Conservation (phyloP, 75 land plant species). For the Cunninghamia lanceolata region DNA sequence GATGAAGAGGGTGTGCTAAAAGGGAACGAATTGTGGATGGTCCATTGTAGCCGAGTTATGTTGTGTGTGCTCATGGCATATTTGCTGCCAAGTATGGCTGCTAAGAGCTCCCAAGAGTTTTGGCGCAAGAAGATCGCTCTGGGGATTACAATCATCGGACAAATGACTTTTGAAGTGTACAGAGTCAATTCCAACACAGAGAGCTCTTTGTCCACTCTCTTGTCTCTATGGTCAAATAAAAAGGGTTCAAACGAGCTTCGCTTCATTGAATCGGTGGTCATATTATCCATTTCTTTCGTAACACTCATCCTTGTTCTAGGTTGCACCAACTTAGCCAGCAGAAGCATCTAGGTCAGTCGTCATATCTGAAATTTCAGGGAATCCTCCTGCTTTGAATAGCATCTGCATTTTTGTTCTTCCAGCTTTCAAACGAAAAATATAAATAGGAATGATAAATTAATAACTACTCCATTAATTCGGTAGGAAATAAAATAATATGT, state of each 20-base stretch:
- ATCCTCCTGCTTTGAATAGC: too few relatives aligned
- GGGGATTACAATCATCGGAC: not conserved
- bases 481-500: too few relatives aligned
- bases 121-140: not conserved
- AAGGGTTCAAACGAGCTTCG: not conserved
- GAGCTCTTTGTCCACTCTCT: not conserved
- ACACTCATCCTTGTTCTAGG: not conserved
- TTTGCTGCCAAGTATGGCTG: not conserved
- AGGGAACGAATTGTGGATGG: not conserved
- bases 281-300: not conserved
- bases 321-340: not conserved
- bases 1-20: not conserved
- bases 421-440: too few relatives aligned
- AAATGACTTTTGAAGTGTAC: not conserved
- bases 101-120: not conserved
- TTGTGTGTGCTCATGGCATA: not conserved
- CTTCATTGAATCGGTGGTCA: not conserved
- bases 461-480: too few relatives aligned
- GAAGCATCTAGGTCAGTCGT: not conserved
- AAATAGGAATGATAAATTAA: too few relatives aligned
- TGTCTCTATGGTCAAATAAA: not conserved
- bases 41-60: not conserved
- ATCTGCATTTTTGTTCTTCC: too few relatives aligned
- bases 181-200: not conserved
- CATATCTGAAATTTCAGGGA: too few relatives aligned